Conservation (phyloP, 2,329 filamentous ascomycete genomes). For the Penicillium oxalicum region DNA sequence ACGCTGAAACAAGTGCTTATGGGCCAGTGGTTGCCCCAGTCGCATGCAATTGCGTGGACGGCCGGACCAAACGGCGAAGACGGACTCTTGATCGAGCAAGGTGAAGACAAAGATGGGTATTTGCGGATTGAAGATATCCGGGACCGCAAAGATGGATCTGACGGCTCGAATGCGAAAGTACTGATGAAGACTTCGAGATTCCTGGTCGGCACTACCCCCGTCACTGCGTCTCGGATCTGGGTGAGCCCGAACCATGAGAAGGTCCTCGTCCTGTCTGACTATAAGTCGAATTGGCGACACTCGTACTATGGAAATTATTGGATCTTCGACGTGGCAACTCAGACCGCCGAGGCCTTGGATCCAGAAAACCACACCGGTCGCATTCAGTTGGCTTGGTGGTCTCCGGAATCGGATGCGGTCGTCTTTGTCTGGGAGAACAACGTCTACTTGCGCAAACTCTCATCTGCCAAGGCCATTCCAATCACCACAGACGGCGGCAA, state of each 20-base stretch:
- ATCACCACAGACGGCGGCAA: slow-evolving; percentile 83
- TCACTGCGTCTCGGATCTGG: slow-evolving; percentile 58
- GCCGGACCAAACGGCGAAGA: slow-evolving; percentile 53
- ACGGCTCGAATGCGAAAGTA: slow-evolving; percentile 53
- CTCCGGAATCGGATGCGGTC: slow-evolving; percentile 75
- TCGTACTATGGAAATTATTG: slow-evolving; percentile 83
- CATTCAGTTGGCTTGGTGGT: slow-evolving; percentile 85
- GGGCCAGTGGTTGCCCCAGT: slow-evolving; percentile 34
- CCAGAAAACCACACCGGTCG: slow-evolving; percentile 58
- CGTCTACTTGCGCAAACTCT: slow-evolving; percentile 68
- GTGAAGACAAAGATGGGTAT: slow-evolving; percentile 58
- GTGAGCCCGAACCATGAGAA: slow-evolving; percentile 81
- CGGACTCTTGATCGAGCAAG: slow-evolving; percentile 71
- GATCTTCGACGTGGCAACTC: slow-evolving; percentile 81
- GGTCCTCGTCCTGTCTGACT: slow-evolving; percentile 72
- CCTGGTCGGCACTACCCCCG: slow-evolving; percentile 48
- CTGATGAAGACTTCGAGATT: slow-evolving; percentile 69
- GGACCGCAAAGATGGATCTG: slow-evolving; percentile 43
- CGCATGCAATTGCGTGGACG: slow-evolving; percentile 44
- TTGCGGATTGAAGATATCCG: slow-evolving; percentile 83
- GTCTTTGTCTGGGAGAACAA: slow-evolving; percentile 92
- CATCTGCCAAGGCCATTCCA: slow-evolving; percentile 55
- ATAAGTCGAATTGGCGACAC: slow-evolving; percentile 77
- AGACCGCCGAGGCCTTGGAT: slow-evolving; percentile 71
- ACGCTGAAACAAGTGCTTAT: slow-evolving; percentile 39